Percentiles rank a stretch among this genome's conserved stretches.
These are phyloP conservation scores for Hemileccinum impolitum DNA, from an alignment of 768 basidiomycete genomes.

Conservation along the genomic window DNA sequence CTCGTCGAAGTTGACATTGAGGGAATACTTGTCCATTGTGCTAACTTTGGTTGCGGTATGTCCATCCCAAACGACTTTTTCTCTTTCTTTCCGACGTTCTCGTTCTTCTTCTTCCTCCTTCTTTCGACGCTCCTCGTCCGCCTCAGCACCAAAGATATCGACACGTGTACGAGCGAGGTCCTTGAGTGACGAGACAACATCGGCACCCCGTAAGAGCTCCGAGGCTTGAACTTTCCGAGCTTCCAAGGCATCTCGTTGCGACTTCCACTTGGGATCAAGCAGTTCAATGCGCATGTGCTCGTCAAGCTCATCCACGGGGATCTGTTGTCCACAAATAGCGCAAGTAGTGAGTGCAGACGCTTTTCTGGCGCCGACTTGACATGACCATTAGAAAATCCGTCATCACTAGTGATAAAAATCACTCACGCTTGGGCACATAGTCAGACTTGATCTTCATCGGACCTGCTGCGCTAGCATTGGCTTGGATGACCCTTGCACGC, in stretches of 20 bases:
- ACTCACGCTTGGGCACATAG: conserved; percentile 89
- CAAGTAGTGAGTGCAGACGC: conserved; percentile 78
- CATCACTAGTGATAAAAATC: not conserved
- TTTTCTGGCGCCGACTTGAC: conserved; percentile 62
- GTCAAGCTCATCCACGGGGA: conserved; percentile 91
- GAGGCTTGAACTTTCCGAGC: conserved; percentile 86
- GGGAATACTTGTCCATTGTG: conserved; percentile 91
- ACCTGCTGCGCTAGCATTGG: conserved; percentile 69
- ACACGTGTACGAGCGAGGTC: conserved; percentile 94
- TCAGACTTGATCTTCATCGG: conserved; percentile 96
- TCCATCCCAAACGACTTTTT: conserved; percentile 98
- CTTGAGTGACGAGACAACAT: conserved; percentile 90
- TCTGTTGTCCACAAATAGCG: conserved; percentile 92
- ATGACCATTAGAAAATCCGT: conserved; percentile 8
- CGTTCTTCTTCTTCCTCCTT: conserved; percentile 84
- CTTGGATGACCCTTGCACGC: conserved; percentile 76
- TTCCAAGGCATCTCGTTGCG: conserved; percentile 86
- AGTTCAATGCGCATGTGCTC: conserved; percentile 99
- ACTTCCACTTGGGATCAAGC: conserved; percentile 97
- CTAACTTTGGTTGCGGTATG: conserved; percentile 92
- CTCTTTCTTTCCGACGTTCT: conserved; percentile 79
- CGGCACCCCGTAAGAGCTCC: conserved; percentile 85
- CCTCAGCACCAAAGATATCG: conserved; percentile 94
- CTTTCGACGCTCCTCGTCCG: conserved; percentile 86
- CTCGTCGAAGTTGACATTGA: conserved; percentile 92